These are phyloP conservation scores for Ganoderma sp. DNA, from an alignment of 1,284 basidiomycete genomes.

Conservation along the genomic window DNA sequence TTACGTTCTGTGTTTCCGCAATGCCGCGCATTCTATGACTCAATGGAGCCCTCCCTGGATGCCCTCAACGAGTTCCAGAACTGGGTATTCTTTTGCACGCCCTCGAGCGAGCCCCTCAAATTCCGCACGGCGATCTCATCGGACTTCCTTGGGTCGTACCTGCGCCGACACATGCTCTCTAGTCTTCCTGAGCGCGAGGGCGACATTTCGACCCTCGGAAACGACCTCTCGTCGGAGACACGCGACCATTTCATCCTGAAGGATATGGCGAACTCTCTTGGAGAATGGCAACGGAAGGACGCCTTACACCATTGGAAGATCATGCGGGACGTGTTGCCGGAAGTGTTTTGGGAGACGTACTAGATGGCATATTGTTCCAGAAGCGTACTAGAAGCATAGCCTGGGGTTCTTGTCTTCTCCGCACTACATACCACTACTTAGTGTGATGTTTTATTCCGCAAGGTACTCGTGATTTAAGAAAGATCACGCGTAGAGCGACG, in stretches of 20 bases:
- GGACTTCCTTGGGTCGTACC: constrained; percentile 71
- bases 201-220: constrained; percentile 53
- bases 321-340: constrained; percentile 64
- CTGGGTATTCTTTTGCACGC: constrained; percentile 82
- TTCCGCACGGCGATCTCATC: constrained; percentile 63
- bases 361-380: constrained; percentile 36
- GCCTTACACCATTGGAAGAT: constrained; percentile 78
- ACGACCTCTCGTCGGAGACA: constrained; percentile 40
- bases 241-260: constrained; percentile 58
- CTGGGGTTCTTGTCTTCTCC: no score
- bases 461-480: neutral
- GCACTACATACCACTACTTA: no score
- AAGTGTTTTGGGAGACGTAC: constrained; percentile 68
- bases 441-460: neutral
- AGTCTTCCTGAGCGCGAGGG: constrained; percentile 58
- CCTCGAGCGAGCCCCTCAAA: constrained; percentile 59
- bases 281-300: constrained; percentile 63
- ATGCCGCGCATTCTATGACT: constrained; percentile 85
- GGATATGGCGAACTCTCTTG: constrained; percentile 65
- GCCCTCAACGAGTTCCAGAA: constrained; percentile 70
- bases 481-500: constrained; percentile 18
- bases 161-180: constrained; percentile 59
- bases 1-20: constrained; percentile 68
- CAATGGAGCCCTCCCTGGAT: constrained; percentile 48
- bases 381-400: neutral